Evolutionary conservation across 2,329 filamentous ascomycete species (phyloP), one percentile per base, ranked within the genome.

Genomic region (Fusarium agapanthi): DNA sequence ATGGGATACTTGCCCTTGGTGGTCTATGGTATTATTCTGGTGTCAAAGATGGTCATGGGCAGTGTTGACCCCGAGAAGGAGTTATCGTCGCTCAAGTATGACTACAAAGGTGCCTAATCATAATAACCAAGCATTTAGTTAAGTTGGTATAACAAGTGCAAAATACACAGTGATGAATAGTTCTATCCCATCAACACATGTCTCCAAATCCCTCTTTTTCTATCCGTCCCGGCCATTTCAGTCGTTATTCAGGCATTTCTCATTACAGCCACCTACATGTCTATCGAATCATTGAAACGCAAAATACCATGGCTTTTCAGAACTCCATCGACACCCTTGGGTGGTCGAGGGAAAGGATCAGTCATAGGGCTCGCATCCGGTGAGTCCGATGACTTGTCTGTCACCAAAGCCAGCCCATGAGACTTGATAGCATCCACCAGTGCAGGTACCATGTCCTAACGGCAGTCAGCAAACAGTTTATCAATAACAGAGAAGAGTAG

Each of bases 351-450:
- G 79, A 89, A 90, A 18, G 86, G 83, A 80, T 88, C 85, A 71
- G 80, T 79, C 77, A 84, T 77, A 50, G 83, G 76, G 72, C 80
- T 79, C 70, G 79, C 67, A 54, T 84, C 81, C 20, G 82, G 81
- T 47, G 80, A 76, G 71, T 91, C 89, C 64, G 90, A 88, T 10
- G 93, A 94, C 74, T 93, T 94, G 80, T 99, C 95, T 57, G 94
- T 92, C 22, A 99, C 95, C 41, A 99, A 88, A 10, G 97, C 95
- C 56, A 99, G 87, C 32, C 96, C 95, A 54, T 97, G 93, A 32
- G 95, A 94, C 82, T 98, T 98, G 84, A 99, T 95, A 5, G 95
- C 94, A 75, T 97, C 94, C 59, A 97, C 91, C 51, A 99, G 88
- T 6, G 95, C 94, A 2, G 96, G 96, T 14, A 98, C 95, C 85